A percentile compares a stretch with the other conserved stretches of the same genome.
Evolutionary conservation across 148 eudicot species (phyloP).

Genomic region (Amaranthus palmeri): DNA sequence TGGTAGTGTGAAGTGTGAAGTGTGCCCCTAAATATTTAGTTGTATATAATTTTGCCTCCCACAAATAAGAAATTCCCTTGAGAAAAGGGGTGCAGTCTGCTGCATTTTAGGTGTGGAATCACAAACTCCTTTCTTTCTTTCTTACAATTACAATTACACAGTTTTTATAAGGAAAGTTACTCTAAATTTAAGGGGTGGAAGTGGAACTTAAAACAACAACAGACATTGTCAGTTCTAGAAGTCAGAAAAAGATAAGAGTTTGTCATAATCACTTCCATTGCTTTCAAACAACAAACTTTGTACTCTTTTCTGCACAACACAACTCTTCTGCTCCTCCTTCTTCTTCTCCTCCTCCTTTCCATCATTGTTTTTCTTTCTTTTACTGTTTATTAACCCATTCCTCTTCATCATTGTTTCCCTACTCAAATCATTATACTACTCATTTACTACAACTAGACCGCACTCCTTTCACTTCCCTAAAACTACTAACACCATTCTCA

Average conservation of each 20-base stretch:
- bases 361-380: slow-evolving; percentile 15
- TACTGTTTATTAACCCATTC: slow-evolving; percentile 29
- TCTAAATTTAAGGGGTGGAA: slow-evolving; percentile 20
- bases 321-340: slow-evolving; percentile 5
- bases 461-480: slow-evolving; percentile 35
- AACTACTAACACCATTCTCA: too few relatives aligned
- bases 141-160: not conserved
- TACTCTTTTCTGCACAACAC: too few relatives aligned
- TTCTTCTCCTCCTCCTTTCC: slow-evolving; percentile 1
- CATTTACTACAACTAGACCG: slow-evolving; percentile 34
- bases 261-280: slow-evolving; percentile 30
- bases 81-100: slow-evolving; percentile 22
- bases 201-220: slow-evolving; percentile 9
- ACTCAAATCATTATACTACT: slow-evolving; percentile 35
- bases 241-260: slow-evolving; percentile 16
- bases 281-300: slow-evolving; percentile 26
- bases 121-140: slow-evolving; percentile 7
- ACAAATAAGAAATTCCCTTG: slow-evolving; percentile 21
- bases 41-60: slow-evolving; percentile 29
- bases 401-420: slow-evolving; percentile 40
- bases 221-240: slow-evolving; percentile 29
- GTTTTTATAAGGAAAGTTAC: not conserved
- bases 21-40: slow-evolving; percentile 9
- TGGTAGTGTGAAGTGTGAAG: slow-evolving; percentile 21
- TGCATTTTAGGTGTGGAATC: slow-evolving; percentile 23